A percentile compares a stretch with the other conserved stretches of the same genome.
These are phyloP conservation scores for Fermentozyma sake DNA, from an alignment of 1,139 yeast species.

Conservation along the genomic window DNA sequence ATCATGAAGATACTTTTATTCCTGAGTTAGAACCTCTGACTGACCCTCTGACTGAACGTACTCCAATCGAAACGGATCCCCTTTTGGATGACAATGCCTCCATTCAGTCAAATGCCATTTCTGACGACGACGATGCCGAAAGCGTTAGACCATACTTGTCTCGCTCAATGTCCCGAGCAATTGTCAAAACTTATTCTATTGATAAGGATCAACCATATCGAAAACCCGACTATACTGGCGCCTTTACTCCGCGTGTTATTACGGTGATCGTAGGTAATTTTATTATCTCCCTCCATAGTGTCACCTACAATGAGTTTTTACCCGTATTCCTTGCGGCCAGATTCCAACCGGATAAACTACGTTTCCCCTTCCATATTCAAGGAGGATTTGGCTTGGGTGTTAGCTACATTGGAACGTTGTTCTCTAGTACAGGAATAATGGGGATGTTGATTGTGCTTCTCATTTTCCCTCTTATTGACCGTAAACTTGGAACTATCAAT, in stretches of 20 bases:
- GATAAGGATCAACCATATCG: constrained; percentile 1
- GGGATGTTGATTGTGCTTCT: constrained; percentile 51
- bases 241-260: constrained; percentile 34
- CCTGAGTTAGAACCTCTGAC: constrained; percentile 1
- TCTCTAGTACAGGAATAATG: constrained; percentile 53
- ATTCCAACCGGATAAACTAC: constrained; percentile 26
- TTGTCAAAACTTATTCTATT: constrained; percentile 37
- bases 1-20: not conserved
- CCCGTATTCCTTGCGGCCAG: constrained; percentile 58
- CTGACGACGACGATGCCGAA: constrained; percentile 8
- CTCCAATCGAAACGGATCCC: not conserved
- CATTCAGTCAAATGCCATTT: not conserved
- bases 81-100: not conserved
- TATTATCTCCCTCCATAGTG: constrained; percentile 44
- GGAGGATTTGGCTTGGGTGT: constrained; percentile 46
- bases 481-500: constrained; percentile 41
- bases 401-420: constrained; percentile 43
- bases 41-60: no score
- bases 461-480: constrained; percentile 53
- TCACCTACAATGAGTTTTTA: constrained; percentile 54
- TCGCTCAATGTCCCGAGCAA: constrained; percentile 35
- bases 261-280: constrained; percentile 39
- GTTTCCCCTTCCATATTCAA: constrained; percentile 43
- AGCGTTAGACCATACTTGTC: constrained; percentile 20
- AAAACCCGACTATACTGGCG: constrained; percentile 13